A percentile compares a stretch with the other conserved stretches of the same genome.
Conservation (phyloP, 2,329 filamentous ascomycete genomes). For the Xylariomycetidae sp. region DNA sequence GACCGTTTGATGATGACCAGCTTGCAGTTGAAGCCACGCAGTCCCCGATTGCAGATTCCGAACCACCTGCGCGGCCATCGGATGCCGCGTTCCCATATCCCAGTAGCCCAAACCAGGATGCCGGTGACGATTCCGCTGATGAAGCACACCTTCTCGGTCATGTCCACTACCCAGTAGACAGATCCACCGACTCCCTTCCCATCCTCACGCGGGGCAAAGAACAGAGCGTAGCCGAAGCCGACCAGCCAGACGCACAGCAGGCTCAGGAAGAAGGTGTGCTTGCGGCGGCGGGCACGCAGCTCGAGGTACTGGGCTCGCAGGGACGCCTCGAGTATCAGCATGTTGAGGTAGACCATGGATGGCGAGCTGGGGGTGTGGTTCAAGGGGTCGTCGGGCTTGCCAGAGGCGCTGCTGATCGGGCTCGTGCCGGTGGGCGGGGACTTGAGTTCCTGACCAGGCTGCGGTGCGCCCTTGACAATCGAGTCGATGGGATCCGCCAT, state of each 20-base stretch:
- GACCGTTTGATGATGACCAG: slow-evolving; percentile 80
- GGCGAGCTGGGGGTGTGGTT: slow-evolving; percentile 81
- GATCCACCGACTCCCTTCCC: slow-evolving; percentile 85
- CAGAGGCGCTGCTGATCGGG: slow-evolving; percentile 37
- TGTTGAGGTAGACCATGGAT: slow-evolving; percentile 95
- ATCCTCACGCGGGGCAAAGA: slow-evolving; percentile 93
- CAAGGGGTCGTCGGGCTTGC: slow-evolving; percentile 61
- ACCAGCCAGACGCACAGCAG: slow-evolving; percentile 74
- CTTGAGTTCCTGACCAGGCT: slow-evolving; percentile 50
- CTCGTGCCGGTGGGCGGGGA: slow-evolving; percentile 36
- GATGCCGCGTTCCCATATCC: slow-evolving; percentile 92
- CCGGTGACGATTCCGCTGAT: slow-evolving; percentile 85
- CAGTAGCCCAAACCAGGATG: slow-evolving; percentile 85
- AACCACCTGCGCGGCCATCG: slow-evolving; percentile 93
- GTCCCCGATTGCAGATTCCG: slow-evolving; percentile 77
- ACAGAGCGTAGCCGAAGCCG: slow-evolving; percentile 84
- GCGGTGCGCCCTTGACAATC: slow-evolving; percentile 83
- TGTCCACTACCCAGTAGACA: slow-evolving; percentile 94
- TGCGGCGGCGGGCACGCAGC: slow-evolving; percentile 76
- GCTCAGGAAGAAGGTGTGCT: slow-evolving; percentile 88
- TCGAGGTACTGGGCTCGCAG: slow-evolving; percentile 89
- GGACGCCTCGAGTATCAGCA: slow-evolving; percentile 92
- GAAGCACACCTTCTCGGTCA: slow-evolving; percentile 82
- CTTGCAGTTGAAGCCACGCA: slow-evolving; percentile 93
- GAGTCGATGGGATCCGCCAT: slow-evolving; percentile 74